Percentiles rank a stretch among this genome's conserved stretches.
These are phyloP conservation scores for Lachnellula hyalina DNA, from an alignment of 2,329 filamentous ascomycete species.

Conservation along the genomic window DNA sequence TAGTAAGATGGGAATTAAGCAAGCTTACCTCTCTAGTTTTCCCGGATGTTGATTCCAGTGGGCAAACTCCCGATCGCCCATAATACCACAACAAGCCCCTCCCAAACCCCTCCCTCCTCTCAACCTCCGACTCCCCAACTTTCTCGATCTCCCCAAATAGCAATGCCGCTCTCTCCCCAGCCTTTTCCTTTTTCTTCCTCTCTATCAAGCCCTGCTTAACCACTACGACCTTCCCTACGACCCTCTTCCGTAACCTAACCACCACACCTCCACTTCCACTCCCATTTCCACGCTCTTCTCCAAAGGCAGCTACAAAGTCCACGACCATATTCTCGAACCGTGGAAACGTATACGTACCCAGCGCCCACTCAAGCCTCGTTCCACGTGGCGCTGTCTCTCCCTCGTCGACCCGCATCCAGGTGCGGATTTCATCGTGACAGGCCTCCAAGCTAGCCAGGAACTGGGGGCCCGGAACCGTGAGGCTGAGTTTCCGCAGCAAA, in stretches of 20 bases:
- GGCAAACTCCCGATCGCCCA: background rate
- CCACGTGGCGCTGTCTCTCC: too few relatives aligned
- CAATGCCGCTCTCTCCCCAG: background rate
- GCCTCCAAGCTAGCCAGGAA: too few relatives aligned
- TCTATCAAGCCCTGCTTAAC: background rate
- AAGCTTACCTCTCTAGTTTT: background rate
- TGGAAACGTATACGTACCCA: too few relatives aligned
- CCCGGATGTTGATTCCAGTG: background rate
- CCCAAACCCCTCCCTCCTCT: background rate
- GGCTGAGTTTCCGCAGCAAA: too few relatives aligned
- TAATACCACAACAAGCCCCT: background rate
- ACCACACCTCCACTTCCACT: background rate
- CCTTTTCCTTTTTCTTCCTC: background rate
- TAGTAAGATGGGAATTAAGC: background rate
- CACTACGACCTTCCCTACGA: background rate
- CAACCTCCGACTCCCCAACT: background rate
- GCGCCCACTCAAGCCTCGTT: too few relatives aligned
- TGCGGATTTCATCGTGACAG: too few relatives aligned
- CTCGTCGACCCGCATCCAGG: background rate
- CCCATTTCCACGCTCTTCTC: background rate
- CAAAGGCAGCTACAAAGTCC: background rate
- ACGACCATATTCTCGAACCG: too few relatives aligned
- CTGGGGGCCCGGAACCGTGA: too few relatives aligned
- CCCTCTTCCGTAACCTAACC: background rate
- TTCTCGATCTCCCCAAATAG: slow-evolving; percentile 1